Conservation (phyloP, 768 basidiomycete genomes). For the Mycena haematopus region DNA sequence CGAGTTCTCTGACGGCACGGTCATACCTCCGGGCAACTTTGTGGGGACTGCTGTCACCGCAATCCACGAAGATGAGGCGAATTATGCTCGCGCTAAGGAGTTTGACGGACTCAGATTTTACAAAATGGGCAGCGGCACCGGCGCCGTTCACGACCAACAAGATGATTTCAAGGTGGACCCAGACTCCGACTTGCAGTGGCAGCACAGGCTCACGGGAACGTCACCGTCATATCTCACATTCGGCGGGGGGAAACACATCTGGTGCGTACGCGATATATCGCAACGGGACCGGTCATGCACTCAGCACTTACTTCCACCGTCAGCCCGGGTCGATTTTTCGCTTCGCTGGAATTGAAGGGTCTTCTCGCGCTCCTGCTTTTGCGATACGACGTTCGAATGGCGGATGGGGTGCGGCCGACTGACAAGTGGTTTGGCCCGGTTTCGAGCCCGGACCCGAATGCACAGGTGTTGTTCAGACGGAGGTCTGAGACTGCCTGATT, state of each 20-base stretch:
- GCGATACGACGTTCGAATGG: slow-evolving; percentile 43
- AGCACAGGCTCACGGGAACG: slow-evolving; percentile 38
- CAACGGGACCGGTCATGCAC: not conserved
- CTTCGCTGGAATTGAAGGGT: slow-evolving; percentile 45
- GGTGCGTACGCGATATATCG: slow-evolving; percentile 34
- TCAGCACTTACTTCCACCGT: not conserved
- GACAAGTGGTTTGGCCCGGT: no score
- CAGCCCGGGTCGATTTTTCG: slow-evolving; percentile 53
- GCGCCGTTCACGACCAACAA: slow-evolving; percentile 19
- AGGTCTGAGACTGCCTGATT: no score
- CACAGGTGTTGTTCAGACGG: no score
- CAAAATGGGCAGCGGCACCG: no score
- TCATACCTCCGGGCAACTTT: slow-evolving; percentile 39
- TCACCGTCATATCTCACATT: slow-evolving; percentile 43
- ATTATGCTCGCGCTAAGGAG: slow-evolving; percentile 43
- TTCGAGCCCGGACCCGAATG: no score
- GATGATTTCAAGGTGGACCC: slow-evolving; percentile 27
- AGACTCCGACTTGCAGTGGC: slow-evolving; percentile 30
- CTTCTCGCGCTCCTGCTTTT: slow-evolving; percentile 48
- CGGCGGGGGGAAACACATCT: slow-evolving; percentile 42
- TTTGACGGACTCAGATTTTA: slow-evolving; percentile 52
- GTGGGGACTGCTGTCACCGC: slow-evolving; percentile 33
- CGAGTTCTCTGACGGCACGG: slow-evolving; percentile 46
- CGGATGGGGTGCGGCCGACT: no score
- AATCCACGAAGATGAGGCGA: slow-evolving; percentile 42